phyloP scores from a whole-genome alignment of 768 basidiomycete species.

The Neoboletus subvelutipes region DNA sequence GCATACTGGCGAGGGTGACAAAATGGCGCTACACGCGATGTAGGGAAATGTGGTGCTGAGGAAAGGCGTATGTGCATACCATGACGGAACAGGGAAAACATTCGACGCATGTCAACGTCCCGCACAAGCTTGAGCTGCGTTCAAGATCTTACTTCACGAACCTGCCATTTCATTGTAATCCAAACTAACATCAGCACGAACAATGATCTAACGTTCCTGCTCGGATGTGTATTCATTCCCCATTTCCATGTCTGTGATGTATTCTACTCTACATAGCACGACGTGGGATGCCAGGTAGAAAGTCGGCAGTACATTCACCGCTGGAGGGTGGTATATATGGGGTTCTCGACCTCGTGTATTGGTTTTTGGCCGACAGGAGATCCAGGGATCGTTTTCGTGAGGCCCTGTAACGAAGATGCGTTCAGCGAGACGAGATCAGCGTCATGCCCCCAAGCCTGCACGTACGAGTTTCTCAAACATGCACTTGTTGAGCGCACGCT shows the following conservation, averaged over 20 bases:
- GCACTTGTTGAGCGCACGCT: conserved; percentile 86
- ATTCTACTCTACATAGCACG: conserved; percentile 24
- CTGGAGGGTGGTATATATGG: conserved; percentile 81
- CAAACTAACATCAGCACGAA: not conserved
- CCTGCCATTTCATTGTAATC: not conserved
- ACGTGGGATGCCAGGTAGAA: conserved; percentile 1
- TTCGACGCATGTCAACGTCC: conserved; percentile 20
- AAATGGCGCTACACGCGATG: not conserved
- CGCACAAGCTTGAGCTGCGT: not conserved
- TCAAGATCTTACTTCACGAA: not conserved
- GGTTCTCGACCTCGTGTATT: conserved; percentile 86
- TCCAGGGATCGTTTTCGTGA: conserved; percentile 89
- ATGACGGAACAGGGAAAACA: conserved; percentile 30
- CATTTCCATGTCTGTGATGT: not conserved
- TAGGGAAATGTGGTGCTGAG: not conserved
- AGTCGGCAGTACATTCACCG: conserved; percentile 48
- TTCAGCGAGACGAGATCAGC: not conserved
- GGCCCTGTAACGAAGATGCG: conserved; percentile 54
- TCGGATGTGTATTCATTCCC: not conserved
- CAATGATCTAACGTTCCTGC: not conserved
- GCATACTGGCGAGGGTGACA: not conserved
- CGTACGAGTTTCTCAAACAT: conserved; percentile 94
- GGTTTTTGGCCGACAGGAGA: conserved; percentile 76
- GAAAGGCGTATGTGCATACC: conserved; percentile 27
- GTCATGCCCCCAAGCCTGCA: conserved; percentile 19